Conservation (phyloP, 495 filamentous ascomycete species). For the Podospora tetraspora region DNA sequence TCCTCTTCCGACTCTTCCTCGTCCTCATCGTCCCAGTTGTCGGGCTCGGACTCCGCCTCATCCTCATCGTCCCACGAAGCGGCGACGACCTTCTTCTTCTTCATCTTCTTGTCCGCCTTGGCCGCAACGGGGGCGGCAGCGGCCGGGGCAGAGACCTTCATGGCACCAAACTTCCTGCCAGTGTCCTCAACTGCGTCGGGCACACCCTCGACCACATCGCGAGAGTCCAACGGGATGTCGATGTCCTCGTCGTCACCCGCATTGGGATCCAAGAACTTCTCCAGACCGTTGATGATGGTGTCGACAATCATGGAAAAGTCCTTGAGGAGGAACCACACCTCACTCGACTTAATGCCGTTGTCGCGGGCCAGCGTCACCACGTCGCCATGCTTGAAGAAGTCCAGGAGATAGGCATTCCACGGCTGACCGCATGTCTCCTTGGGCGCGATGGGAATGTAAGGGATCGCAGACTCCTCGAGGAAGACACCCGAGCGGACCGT, state of each 20-base stretch:
- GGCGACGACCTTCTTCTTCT: slow-evolving; percentile 22
- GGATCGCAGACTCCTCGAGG: slow-evolving; percentile 65
- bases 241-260: slow-evolving; percentile 24
- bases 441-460: slow-evolving; percentile 54
- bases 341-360: slow-evolving; percentile 56
- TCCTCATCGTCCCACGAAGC: slow-evolving; percentile 31
- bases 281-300: slow-evolving; percentile 56
- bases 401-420: slow-evolving; percentile 66
- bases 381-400: slow-evolving; percentile 70
- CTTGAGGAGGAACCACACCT: slow-evolving; percentile 63
- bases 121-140: not conserved
- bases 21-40: slow-evolving; percentile 8
- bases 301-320: slow-evolving; percentile 68
- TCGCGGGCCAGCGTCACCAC: slow-evolving; percentile 47
- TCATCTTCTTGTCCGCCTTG: slow-evolving; percentile 1
- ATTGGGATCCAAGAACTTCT: slow-evolving; percentile 41
- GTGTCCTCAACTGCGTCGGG: slow-evolving; percentile 24
- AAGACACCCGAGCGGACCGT: slow-evolving; percentile 61
- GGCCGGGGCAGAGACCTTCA: not conserved
- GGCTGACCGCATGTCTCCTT: slow-evolving; percentile 42
- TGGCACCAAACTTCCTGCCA: not conserved
- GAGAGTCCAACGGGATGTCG: not conserved
- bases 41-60: slow-evolving; percentile 13
- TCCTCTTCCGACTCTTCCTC: slow-evolving; percentile 11
- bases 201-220: slow-evolving; percentile 36